Base-by-base conservation (phyloP, 2,329 filamentous ascomycete genomes). In the Neofusicoccum sp. region DNA sequence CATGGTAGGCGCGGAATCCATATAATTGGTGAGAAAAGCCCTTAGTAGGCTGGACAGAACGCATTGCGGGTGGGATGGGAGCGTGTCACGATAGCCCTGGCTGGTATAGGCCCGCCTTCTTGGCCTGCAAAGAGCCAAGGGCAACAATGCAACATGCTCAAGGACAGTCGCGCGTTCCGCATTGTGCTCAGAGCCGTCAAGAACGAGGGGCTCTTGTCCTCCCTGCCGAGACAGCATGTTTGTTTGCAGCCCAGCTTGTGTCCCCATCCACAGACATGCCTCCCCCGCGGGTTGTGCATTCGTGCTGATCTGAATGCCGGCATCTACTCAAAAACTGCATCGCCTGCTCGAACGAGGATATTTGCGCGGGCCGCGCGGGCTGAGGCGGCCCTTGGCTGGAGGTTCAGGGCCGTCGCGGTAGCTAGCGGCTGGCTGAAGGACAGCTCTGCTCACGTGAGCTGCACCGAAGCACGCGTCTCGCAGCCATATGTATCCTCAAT, bases 211-310 rank as follows among this genome's bases (percentile, higher is more conserved):
- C 29, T 34, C 52, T 44, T 44, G 52, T 56, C 28, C 52, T 45
- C 54, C 54, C 54, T 58, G 54, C 54, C 54, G 39, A 58, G 54
- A 44, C 54, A 4, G 16, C 34, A 11, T 36, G 16, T 45, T 47
- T 29, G 45, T 58, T 34, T 39, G 37, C 43, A 56, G 52, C 52
- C 22, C 22, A 11, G 29, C 22, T 44, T 58, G 54, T 58, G 29
- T 28, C 33, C 29, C 31, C 54, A 6, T 11, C 41, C 22, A 16
- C 31, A 4, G 29, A 31, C 41, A 14, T 14, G 41, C 41, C 12
- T 22, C 29, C 44, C 12, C 28, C 6, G 11, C 22, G 12, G 1
- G 16, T 44, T 56, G 52, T 29, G 14, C 33, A 43, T 34, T 34
- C 29, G n/a, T 33, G 29, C 16, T 16, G 29, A 43, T 45, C 37